Evolutionary conservation across 495 filamentous ascomycete species (phyloP).

Genomic region (Aspergillus sclerotioniger): DNA sequence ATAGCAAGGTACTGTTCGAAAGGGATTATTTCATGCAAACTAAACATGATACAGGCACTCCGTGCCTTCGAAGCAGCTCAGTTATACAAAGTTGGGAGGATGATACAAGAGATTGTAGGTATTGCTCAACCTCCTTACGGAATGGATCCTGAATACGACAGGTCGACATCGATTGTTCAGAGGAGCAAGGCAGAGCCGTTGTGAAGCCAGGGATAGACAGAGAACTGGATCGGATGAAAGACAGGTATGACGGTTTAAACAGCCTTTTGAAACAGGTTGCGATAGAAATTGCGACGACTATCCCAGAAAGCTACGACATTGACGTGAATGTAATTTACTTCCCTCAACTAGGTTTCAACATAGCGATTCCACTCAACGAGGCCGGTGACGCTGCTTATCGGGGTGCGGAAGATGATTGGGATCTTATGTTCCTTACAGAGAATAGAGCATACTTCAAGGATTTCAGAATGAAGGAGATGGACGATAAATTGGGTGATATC

Average conservation of each 20-base stretch:
- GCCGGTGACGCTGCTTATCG: conserved; percentile 62
- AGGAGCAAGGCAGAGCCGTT: conserved; percentile 68
- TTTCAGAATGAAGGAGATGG: conserved; percentile 77
- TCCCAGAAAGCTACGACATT: conserved; percentile 61
- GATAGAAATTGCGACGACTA: conserved; percentile 54
- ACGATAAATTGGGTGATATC: conserved; percentile 79
- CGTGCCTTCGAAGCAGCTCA: conserved; percentile 44
- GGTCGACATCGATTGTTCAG: conserved; percentile 82
- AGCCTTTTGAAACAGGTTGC: conserved; percentile 66
- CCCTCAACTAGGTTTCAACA: conserved; percentile 87
- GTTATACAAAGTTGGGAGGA: conserved; percentile 64
- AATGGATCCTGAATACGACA: conserved; percentile 22
- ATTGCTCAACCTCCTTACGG: neutral
- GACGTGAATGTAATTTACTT: conserved; percentile 81
- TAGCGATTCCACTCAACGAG: conserved; percentile 66
- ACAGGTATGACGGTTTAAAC: conserved; percentile 72
- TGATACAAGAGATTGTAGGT: conserved; percentile 63
- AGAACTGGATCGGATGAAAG: conserved; percentile 75
- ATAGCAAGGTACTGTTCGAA: conserved; percentile 49
- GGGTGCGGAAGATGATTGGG: conserved; percentile 66
- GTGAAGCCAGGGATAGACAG: conserved; percentile 71
- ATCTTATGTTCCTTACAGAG: conserved; percentile 72
- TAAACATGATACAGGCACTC: conserved; percentile 33
- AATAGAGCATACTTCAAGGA: conserved; percentile 85
- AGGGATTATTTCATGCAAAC: neutral